Evolutionary conservation across 176 grass and related monocot genomes (phyloP).

Genomic region (Musa troglodytarum): DNA sequence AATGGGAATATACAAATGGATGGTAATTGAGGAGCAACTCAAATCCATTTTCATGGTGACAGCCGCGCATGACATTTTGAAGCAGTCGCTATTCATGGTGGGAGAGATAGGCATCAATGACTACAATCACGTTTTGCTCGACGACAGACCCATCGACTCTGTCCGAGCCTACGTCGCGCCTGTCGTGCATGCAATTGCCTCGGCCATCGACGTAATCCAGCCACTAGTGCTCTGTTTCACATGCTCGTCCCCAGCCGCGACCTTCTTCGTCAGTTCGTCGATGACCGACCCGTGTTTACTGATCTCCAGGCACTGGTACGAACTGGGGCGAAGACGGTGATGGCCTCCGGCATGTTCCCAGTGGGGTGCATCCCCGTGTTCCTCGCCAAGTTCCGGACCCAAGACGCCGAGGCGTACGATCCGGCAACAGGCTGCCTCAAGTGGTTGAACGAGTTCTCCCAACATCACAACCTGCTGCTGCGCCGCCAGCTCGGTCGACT

Average conservation of each 20-base stretch:
- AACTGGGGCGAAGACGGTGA: background rate
- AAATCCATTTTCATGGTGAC: background rate
- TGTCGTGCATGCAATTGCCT: background rate
- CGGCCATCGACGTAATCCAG: background rate
- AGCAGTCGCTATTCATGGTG: background rate
- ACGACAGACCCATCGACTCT: no score
- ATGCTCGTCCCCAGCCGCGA: no score
- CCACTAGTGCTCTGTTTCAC: background rate
- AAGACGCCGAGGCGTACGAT: background rate
- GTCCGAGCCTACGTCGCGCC: background rate
- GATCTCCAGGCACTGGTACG: background rate
- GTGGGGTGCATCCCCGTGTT: background rate
- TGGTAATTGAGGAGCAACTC: background rate
- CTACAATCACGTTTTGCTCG: background rate
- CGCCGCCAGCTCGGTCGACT: slow-evolving; percentile 10
- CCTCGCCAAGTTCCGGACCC: background rate
- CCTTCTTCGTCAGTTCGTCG: no score
- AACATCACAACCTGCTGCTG: slow-evolving; percentile 18
- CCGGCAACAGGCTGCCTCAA: background rate
- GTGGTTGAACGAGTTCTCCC: background rate
- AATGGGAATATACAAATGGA: no score
- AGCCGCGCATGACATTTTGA: background rate
- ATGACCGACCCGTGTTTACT: background rate
- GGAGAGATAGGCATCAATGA: slow-evolving; percentile 1
- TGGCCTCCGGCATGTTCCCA: background rate